Evolutionary conservation across 495 filamentous ascomycete genomes (phyloP).

Genomic region (Aspergillus heteromorphus): DNA sequence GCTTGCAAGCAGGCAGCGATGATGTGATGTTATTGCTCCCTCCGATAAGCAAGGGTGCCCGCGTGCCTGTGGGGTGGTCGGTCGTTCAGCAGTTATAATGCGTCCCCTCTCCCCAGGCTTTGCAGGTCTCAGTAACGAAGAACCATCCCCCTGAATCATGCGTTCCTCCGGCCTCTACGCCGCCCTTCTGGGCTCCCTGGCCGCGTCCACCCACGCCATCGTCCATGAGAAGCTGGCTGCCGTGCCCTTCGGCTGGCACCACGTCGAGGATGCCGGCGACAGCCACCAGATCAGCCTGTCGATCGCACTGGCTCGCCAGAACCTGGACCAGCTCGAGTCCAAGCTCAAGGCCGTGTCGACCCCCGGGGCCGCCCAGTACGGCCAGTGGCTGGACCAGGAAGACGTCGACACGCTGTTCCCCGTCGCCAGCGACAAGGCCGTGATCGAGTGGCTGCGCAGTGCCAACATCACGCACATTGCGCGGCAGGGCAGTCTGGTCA

Average conservation of each 20-base stretch:
- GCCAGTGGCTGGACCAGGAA: conserved; percentile 48
- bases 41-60: background rate
- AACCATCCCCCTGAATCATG: background rate
- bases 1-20: background rate
- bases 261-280: background rate
- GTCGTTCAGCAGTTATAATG: no score
- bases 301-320: conserved; percentile 42
- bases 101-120: background rate
- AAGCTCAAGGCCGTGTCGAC: conserved; percentile 52
- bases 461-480: conserved; percentile 40
- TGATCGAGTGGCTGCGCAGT: conserved; percentile 45
- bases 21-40: background rate
- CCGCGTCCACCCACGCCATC: background rate
- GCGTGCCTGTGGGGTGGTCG: no score
- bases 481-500: conserved; percentile 41
- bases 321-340: conserved; percentile 47
- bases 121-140: background rate
- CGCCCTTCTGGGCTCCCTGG: background rate
- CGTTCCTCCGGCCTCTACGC: background rate
- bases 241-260: background rate
- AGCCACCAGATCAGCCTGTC: conserved; percentile 26
- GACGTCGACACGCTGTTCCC: conserved; percentile 50
- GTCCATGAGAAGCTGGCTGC: background rate
- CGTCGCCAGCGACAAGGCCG: conserved; percentile 35
- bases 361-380: conserved; percentile 46